phyloP scores from a whole-genome alignment of 2,329 filamentous ascomycete species.

The Clarireedia monteithiana region DNA sequence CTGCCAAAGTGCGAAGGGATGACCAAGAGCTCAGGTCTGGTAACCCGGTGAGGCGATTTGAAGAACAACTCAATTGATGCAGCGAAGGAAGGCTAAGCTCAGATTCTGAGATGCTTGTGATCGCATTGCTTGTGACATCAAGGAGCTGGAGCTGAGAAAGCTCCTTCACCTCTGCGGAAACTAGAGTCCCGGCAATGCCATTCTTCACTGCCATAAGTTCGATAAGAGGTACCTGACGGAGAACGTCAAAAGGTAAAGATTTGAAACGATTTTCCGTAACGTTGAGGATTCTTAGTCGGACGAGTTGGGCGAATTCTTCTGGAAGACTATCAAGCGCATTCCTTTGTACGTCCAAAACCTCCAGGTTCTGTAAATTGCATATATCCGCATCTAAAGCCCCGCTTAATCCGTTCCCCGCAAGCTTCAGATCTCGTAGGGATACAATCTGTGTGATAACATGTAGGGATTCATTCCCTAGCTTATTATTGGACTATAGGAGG shows the following conservation, averaged over 20 bases:
- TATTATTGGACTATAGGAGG: slow-evolving; percentile 64
- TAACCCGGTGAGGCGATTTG: slow-evolving; percentile 68
- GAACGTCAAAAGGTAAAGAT: slow-evolving; percentile 59
- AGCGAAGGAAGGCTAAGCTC: slow-evolving; percentile 52
- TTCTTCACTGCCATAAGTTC: slow-evolving; percentile 75
- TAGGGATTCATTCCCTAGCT: slow-evolving; percentile 63
- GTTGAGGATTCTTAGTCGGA: slow-evolving; percentile 67
- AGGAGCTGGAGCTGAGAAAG: slow-evolving; percentile 64
- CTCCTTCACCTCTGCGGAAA: slow-evolving; percentile 51
- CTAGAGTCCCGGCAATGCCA: slow-evolving; percentile 63
- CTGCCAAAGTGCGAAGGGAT: slow-evolving; percentile 63
- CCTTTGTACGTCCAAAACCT: slow-evolving; percentile 71
- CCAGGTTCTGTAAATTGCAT: slow-evolving; percentile 57
- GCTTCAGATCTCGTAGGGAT: slow-evolving; percentile 68
- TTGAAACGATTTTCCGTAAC: slow-evolving; percentile 71
- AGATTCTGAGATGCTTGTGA: slow-evolving; percentile 36
- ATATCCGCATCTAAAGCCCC: slow-evolving; percentile 61
- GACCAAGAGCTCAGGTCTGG: slow-evolving; percentile 70
- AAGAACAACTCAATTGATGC: slow-evolving; percentile 66
- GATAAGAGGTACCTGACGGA: slow-evolving; percentile 61
- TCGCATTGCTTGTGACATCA: slow-evolving; percentile 69
- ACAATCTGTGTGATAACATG: slow-evolving; percentile 67
- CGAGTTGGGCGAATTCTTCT: slow-evolving; percentile 55
- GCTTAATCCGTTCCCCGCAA: slow-evolving; percentile 69
- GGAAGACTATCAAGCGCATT: slow-evolving; percentile 73